phyloP scores from a whole-genome alignment of 2,329 filamentous ascomycete species.

The Ophiostoma pallidulum region DNA sequence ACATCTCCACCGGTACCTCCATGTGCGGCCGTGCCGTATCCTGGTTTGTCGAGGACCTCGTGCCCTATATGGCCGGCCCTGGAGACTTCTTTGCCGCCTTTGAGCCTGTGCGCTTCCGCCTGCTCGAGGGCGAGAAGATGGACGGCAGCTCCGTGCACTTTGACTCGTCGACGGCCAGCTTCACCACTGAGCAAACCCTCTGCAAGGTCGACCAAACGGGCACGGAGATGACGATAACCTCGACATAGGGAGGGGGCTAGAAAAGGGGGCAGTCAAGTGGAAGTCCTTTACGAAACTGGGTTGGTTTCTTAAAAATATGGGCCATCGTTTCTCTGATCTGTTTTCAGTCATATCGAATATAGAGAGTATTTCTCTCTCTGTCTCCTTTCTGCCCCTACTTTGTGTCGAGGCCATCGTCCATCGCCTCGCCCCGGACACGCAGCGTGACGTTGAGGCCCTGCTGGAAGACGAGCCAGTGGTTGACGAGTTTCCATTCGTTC shows the following conservation, averaged over 20 bases:
- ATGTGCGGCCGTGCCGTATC: conserved; percentile 13
- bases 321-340: neutral
- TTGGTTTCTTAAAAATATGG: neutral
- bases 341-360: neutral
- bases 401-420: too few relatives aligned
- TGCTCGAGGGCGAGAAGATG: conserved; percentile 1
- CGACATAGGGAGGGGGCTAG: conserved; percentile 17
- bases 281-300: too few relatives aligned
- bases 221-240: conserved; percentile 1
- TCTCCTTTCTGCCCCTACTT: too few relatives aligned
- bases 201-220: conserved; percentile 8
- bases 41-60: conserved; percentile 14
- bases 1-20: neutral
- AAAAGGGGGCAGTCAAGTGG: too few relatives aligned
- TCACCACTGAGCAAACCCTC: conserved; percentile 8
- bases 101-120: conserved; percentile 9
- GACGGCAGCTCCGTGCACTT: conserved; percentile 8
- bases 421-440: neutral
- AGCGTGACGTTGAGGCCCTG: conserved; percentile 1
- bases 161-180: conserved; percentile 4
- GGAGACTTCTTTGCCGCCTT: conserved; percentile 14
- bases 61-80: conserved; percentile 2
- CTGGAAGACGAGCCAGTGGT: conserved; percentile 8
- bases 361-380: too few relatives aligned
- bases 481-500: conserved; percentile 3